Evolutionary conservation across 306 rosid species (phyloP).

Genomic region (Prinsepia uniflora): DNA sequence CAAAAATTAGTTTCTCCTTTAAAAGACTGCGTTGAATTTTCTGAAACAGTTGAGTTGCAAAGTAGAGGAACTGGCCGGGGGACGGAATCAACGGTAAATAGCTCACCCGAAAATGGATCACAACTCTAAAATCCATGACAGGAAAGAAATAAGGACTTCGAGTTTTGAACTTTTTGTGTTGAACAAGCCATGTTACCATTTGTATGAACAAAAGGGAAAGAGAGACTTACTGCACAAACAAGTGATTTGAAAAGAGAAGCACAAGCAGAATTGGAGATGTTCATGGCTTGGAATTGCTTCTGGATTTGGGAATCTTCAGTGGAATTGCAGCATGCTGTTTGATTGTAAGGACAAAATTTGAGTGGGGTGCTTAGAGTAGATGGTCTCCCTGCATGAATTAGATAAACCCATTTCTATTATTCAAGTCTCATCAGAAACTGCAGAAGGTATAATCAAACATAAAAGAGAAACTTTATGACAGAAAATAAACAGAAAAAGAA

Average conservation of each 20-base stretch:
- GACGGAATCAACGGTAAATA: constrained; percentile 48
- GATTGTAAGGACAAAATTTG: constrained; percentile 71
- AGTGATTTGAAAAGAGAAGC: constrained; percentile 70
- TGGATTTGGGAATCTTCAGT: constrained; percentile 56
- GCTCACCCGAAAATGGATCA: constrained; percentile 80
- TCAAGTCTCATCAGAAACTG: neutral
- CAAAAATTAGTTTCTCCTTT: constrained; percentile 50
- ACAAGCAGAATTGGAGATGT: constrained; percentile 63
- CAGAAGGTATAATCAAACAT: neutral
- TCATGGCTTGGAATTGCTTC: constrained; percentile 61
- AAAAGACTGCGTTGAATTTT: constrained; percentile 64
- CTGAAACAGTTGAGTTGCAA: constrained; percentile 64
- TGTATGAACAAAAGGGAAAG: neutral
- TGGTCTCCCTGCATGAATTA: constrained; percentile 59
- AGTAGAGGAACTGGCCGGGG: constrained; percentile 71
- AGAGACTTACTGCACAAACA: constrained; percentile 70
- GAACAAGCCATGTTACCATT: neutral
- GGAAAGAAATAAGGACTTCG: constrained; percentile 15
- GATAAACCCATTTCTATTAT: constrained; percentile 2
- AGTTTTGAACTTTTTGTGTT: neutral
- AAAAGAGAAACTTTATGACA: constrained; percentile 5
- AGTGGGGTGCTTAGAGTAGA: constrained; percentile 44
- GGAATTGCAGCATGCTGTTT: constrained; percentile 79
- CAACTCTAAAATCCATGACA: constrained; percentile 51
- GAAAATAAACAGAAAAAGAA: neutral